These are phyloP conservation scores for Podosphaera xanthii DNA, from an alignment of 2,329 filamentous ascomycete genomes.

Conservation along the genomic window DNA sequence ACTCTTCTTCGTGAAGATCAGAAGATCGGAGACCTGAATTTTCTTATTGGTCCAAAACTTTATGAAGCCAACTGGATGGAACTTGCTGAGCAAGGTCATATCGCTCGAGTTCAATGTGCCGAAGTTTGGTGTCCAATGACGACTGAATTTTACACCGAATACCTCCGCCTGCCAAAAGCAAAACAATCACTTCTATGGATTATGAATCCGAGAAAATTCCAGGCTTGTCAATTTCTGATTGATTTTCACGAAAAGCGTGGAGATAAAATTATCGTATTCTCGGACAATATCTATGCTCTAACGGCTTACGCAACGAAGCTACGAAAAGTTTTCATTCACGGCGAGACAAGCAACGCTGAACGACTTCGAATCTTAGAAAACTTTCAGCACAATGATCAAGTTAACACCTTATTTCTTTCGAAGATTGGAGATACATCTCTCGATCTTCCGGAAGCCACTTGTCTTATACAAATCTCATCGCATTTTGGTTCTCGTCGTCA, in stretches of 20 bases:
- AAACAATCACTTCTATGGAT: slow-evolving; percentile 59
- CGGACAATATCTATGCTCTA: slow-evolving; percentile 86
- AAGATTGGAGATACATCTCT: slow-evolving; percentile 98
- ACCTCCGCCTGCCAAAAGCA: slow-evolving; percentile 47
- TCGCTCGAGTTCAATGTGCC: slow-evolving; percentile 89
- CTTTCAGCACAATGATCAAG: slow-evolving; percentile 75
- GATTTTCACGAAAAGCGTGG: slow-evolving; percentile 88
- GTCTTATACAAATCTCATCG: slow-evolving; percentile 88
- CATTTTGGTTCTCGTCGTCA: slow-evolving; percentile 94
- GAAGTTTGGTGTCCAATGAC: slow-evolving; percentile 99
- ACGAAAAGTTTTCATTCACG: slow-evolving; percentile 75
- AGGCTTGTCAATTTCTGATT: slow-evolving; percentile 94
- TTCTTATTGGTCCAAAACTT: slow-evolving; percentile 86
- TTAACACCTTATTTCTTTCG: slow-evolving; percentile 85
- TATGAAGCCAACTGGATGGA: slow-evolving; percentile 99
- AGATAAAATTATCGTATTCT: slow-evolving; percentile 97
- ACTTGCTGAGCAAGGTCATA: slow-evolving; percentile 85
- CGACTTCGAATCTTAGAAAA: slow-evolving; percentile 75
- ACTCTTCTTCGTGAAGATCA: slow-evolving; percentile 90
- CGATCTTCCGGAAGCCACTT: slow-evolving; percentile 87
- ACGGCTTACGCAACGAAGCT: slow-evolving; percentile 67
- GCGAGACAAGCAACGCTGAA: slow-evolving; percentile 66
- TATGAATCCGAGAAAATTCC: slow-evolving; percentile 95
- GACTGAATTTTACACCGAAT: slow-evolving; percentile 91
- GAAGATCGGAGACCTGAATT: slow-evolving; percentile 94